Conservation (phyloP, 306 rosid species). For the Quercus gilva region DNA sequence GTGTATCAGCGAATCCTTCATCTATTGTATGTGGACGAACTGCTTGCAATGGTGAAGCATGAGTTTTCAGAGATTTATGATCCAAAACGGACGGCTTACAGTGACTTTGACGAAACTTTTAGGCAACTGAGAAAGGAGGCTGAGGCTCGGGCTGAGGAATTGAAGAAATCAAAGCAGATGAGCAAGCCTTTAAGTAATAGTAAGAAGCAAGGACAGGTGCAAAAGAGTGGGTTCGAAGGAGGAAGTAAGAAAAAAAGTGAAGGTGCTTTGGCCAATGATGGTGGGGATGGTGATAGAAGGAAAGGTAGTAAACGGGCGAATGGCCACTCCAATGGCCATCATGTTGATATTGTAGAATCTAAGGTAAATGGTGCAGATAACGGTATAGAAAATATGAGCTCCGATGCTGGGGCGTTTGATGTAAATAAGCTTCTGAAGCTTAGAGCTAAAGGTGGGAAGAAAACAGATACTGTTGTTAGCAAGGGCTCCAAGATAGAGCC, state of each 20-base stretch:
- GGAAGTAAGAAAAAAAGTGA: conserved; percentile 53
- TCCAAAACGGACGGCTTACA: conserved; percentile 49
- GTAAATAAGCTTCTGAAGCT: conserved; percentile 91
- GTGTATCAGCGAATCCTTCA: conserved; percentile 87
- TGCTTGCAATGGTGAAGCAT: conserved; percentile 75
- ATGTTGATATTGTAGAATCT: conserved; percentile 45
- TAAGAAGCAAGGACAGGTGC: conserved; percentile 65
- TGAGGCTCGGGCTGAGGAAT: conserved; percentile 80
- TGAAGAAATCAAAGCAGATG: conserved; percentile 67
- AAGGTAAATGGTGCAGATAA: conserved; percentile 46
- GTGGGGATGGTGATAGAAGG: conserved; percentile 38
- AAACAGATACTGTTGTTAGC: conserved; percentile 50
- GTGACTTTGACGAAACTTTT: conserved; percentile 79
- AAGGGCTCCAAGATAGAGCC: conserved; percentile 74
- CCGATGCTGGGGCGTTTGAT: conserved; percentile 89
- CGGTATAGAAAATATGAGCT: conserved; percentile 71
- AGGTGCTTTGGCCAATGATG: conserved; percentile 46
- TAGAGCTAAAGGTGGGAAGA: conserved; percentile 73
- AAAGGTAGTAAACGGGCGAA: conserved; percentile 56
- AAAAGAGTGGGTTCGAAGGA: conserved; percentile 56
- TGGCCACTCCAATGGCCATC: conserved; percentile 57
- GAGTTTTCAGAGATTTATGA: conserved; percentile 70
- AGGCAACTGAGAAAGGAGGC: conserved; percentile 82
- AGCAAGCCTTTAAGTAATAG: conserved; percentile 45
- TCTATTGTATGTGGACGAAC: conserved; percentile 80